Conservation (phyloP, 2,329 filamentous ascomycete genomes). For the Atkinsonella texensis region DNA sequence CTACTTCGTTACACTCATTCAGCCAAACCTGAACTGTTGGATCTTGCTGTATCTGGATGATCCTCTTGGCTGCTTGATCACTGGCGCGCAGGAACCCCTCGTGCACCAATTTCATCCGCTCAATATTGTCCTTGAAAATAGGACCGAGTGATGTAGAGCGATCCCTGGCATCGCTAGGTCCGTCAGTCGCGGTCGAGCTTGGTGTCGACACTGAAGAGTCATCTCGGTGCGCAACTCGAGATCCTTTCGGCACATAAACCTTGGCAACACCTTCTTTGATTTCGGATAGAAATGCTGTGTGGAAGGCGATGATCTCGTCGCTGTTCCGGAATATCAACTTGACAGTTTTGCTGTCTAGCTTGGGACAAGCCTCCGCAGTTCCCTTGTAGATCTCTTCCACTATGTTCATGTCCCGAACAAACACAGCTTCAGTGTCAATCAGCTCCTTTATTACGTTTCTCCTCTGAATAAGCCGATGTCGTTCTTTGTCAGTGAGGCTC, state of each 20-base stretch:
- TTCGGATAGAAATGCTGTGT: constrained; percentile 64
- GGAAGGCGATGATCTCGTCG: constrained; percentile 80
- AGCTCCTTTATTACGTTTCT: constrained; percentile 82
- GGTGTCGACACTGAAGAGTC: constrained; percentile 29
- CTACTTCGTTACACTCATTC: constrained; percentile 83
- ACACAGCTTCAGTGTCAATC: constrained; percentile 82
- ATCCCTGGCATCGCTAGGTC: constrained; percentile 40
- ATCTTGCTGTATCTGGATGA: constrained; percentile 52
- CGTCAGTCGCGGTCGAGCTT: constrained; percentile 24
- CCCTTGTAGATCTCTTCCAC: constrained; percentile 96
- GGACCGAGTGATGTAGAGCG: constrained; percentile 40
- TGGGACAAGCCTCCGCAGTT: constrained; percentile 70
- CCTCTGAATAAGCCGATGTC: constrained; percentile 65
- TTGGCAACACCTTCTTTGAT: constrained; percentile 70
- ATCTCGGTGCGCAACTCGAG: constrained; percentile 30
- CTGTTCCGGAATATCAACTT: constrained; percentile 89
- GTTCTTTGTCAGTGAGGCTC: constrained; percentile 39
- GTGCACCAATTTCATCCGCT: constrained; percentile 47
- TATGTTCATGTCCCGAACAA: constrained; percentile 92
- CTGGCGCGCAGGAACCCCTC: constrained; percentile 53
- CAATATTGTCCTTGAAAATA: constrained; percentile 43
- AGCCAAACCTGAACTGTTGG: constrained; percentile 70
- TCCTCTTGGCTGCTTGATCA: constrained; percentile 47
- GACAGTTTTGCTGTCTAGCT: constrained; percentile 71
- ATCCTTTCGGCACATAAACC: constrained; percentile 58